Conservation (phyloP, 768 basidiomycete species). For the Neoboletus magnificus region DNA sequence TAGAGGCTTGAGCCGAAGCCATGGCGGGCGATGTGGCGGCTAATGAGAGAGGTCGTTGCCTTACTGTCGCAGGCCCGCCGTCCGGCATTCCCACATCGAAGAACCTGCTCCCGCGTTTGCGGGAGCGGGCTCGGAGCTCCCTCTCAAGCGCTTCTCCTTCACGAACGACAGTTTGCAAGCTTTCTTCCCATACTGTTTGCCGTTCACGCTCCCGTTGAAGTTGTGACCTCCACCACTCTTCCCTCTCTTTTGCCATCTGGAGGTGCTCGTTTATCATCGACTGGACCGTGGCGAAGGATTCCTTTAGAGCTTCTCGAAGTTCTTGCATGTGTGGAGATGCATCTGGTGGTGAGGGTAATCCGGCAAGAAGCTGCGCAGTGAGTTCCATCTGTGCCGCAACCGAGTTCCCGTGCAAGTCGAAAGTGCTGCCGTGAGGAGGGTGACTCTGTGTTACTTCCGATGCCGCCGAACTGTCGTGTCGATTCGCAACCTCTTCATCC, state of each 20-base stretch:
- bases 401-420: constrained; percentile 69
- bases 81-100: constrained; percentile 38
- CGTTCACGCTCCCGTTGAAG: constrained; percentile 62
- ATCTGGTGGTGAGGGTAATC: constrained; percentile 36
- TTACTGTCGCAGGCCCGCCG: constrained; percentile 16
- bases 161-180: constrained; percentile 76
- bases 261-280: constrained; percentile 64
- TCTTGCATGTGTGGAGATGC: constrained; percentile 28
- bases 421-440: constrained; percentile 57
- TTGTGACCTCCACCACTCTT: constrained; percentile 70
- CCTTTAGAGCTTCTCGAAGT: constrained; percentile 52
- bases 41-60: constrained; percentile 21
- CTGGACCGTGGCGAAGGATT: constrained; percentile 56
- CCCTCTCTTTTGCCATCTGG: constrained; percentile 70
- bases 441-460: constrained; percentile 37
- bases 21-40: constrained; percentile 4
- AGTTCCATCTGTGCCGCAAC: constrained; percentile 76
- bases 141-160: constrained; percentile 83
- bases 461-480: constrained; percentile 45
- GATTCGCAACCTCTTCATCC: constrained; percentile 31
- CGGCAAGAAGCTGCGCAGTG: constrained; percentile 58
- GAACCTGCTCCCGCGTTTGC: constrained; percentile 57
- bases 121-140: constrained; percentile 63
- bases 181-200: constrained; percentile 85
- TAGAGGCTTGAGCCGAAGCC: constrained; percentile 17